A percentile compares a stretch with the other conserved stretches of the same genome.
Evolutionary conservation across 345 rosid genomes (phyloP).

Genomic region (Ceriops decandra): DNA sequence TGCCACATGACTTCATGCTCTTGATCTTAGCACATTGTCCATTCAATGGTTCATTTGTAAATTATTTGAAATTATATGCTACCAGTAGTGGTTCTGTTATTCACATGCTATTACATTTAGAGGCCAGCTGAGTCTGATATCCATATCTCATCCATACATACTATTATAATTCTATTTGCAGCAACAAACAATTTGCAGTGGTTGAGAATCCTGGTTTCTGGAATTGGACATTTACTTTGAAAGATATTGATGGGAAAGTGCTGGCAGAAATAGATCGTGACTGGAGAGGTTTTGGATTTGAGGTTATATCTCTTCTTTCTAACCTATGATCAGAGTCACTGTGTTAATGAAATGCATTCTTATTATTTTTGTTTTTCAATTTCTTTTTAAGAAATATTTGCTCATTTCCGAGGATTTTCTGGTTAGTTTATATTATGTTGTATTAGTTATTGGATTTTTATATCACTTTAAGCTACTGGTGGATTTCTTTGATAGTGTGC

Average conservation of each 20-base stretch:
- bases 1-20: too few relatives aligned
- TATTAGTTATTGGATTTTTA: background rate
- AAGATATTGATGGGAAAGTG: constrained; percentile 70
- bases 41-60: too few relatives aligned
- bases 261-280: constrained; percentile 87
- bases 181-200: constrained; percentile 84
- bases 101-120: background rate
- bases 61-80: too few relatives aligned
- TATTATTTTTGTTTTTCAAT: background rate
- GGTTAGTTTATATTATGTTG: too few relatives aligned
- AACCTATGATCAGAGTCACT: background rate
- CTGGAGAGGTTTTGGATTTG: constrained; percentile 97
- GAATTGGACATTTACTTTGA: constrained; percentile 97
- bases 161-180: constrained; percentile 25
- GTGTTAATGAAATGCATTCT: background rate
- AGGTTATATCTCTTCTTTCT: constrained; percentile 43
- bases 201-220: constrained; percentile 96
- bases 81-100: background rate
- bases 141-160: background rate
- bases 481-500: too few relatives aligned
- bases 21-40: too few relatives aligned
- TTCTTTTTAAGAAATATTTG: background rate
- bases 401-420: too few relatives aligned
- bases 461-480: too few relatives aligned
- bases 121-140: background rate